These are phyloP conservation scores for Falciphora oryzae DNA, from an alignment of 2,329 filamentous ascomycete genomes.

Conservation along the genomic window DNA sequence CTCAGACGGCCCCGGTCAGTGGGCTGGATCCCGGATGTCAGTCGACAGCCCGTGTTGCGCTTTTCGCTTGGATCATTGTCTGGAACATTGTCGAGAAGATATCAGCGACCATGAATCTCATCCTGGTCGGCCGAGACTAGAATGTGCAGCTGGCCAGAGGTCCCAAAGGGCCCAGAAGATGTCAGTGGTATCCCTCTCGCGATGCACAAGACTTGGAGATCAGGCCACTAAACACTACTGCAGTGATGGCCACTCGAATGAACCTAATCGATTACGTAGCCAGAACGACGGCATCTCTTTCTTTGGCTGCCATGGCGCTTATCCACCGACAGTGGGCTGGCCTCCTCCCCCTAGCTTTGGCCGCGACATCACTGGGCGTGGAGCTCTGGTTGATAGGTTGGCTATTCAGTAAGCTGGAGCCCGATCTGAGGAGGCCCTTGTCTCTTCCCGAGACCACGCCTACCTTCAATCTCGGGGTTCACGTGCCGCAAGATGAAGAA, in stretches of 20 bases:
- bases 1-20: background rate
- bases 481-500: background rate
- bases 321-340: background rate
- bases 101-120: background rate
- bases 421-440: background rate
- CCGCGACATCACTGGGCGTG: background rate
- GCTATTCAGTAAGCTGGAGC: background rate
- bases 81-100: constrained; percentile 1
- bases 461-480: background rate
- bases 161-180: background rate
- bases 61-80: background rate
- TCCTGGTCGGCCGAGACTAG: background rate
- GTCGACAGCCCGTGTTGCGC: background rate
- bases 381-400: background rate
- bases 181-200: background rate
- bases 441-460: background rate
- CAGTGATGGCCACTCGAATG: background rate
- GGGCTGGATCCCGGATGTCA: background rate
- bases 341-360: background rate
- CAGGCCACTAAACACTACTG: background rate
- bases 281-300: background rate
- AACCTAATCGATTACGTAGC: background rate
- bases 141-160: background rate
- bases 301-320: background rate
- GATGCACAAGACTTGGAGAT: background rate